A percentile compares a stretch with the other conserved stretches of the same genome.
These are phyloP conservation scores for Pseudocercospora macadamiae DNA, from an alignment of 2,329 filamentous ascomycete species.

Conservation along the genomic window DNA sequence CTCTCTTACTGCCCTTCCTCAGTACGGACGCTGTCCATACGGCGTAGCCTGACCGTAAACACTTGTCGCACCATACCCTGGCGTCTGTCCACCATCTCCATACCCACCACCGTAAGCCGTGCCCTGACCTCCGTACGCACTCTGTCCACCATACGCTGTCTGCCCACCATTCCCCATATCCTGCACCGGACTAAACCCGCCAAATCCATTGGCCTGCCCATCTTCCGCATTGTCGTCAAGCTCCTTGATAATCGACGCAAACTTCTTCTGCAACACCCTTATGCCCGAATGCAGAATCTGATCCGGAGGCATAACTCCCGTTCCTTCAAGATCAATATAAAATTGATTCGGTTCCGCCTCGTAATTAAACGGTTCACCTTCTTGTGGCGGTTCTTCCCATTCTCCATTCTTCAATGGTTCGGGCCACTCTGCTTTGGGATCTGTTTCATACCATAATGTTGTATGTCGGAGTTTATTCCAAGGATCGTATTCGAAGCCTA, in stretches of 20 bases:
- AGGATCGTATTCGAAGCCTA: constrained; percentile 97
- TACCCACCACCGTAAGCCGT: constrained; percentile 59
- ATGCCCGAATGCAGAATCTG: constrained; percentile 84
- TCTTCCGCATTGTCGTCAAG: constrained; percentile 57
- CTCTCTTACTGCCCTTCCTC: background rate
- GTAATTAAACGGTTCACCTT: constrained; percentile 88
- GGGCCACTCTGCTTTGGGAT: constrained; percentile 45
- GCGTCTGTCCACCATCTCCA: constrained; percentile 58
- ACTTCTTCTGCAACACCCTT: constrained; percentile 83
- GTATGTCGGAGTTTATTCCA: constrained; percentile 93
- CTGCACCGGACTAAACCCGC: constrained; percentile 56
- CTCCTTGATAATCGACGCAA: constrained; percentile 75
- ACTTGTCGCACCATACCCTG: constrained; percentile 59
- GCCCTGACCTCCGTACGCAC: constrained; percentile 68
- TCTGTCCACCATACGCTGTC: constrained; percentile 68
- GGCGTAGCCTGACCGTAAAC: constrained; percentile 59
- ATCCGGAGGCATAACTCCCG: constrained; percentile 86
- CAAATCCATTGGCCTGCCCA: constrained; percentile 59
- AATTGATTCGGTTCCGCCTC: constrained; percentile 78
- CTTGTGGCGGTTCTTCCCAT: constrained; percentile 76
- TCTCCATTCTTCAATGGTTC: constrained; percentile 61
- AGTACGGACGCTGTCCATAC: constrained; percentile 27
- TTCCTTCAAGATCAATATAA: constrained; percentile 91
- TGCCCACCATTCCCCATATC: constrained; percentile 64
- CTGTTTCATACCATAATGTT: constrained; percentile 92